Conservation (phyloP, 2,329 filamentous ascomycete genomes). For the Trichophyton rubrum region DNA sequence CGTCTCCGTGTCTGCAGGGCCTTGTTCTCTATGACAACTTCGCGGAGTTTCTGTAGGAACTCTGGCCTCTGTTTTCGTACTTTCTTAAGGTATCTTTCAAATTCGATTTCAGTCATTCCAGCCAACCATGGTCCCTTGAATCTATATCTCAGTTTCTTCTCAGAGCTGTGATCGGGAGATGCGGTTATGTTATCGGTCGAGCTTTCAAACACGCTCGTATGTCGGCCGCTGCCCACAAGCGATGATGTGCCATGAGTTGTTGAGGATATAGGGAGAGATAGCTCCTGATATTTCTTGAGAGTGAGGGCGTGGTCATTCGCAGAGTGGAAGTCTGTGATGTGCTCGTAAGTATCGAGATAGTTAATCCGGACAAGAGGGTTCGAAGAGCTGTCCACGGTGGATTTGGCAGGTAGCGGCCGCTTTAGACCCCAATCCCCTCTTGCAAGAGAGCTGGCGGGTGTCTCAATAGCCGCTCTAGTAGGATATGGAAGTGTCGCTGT, state of each 20-base stretch:
- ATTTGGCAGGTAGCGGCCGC: conserved; percentile 63
- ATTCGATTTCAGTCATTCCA: conserved; percentile 44
- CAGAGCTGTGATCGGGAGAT: conserved; percentile 16
- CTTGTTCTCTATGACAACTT: conserved; percentile 23
- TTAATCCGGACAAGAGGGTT: conserved; percentile 66
- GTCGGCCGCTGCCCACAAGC: conserved; percentile 6
- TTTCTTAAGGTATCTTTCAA: conserved; percentile 39
- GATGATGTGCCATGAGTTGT: background rate
- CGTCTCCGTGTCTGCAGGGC: conserved; percentile 26
- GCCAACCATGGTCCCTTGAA: conserved; percentile 48
- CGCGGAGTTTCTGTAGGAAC: conserved; percentile 26
- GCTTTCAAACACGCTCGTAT: conserved; percentile 22
- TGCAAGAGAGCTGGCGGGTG: conserved; percentile 56
- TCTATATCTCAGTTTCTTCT: conserved; percentile 40
- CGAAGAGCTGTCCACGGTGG: conserved; percentile 54
- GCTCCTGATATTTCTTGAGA: conserved; percentile 73
- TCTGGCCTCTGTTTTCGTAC: conserved; percentile 31
- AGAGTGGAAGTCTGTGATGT: conserved; percentile 77
- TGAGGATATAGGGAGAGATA: conserved; percentile 55
- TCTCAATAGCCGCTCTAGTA: conserved; percentile 71
- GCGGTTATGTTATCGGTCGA: conserved; percentile 12
- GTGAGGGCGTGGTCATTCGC: conserved; percentile 71
- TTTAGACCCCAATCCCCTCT: conserved; percentile 92
- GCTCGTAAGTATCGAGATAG: conserved; percentile 71
- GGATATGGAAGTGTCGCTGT: conserved; percentile 66